Base-by-base conservation (phyloP, 176 grass and related monocot genomes). In the Tillandsia leiboldiana region DNA sequence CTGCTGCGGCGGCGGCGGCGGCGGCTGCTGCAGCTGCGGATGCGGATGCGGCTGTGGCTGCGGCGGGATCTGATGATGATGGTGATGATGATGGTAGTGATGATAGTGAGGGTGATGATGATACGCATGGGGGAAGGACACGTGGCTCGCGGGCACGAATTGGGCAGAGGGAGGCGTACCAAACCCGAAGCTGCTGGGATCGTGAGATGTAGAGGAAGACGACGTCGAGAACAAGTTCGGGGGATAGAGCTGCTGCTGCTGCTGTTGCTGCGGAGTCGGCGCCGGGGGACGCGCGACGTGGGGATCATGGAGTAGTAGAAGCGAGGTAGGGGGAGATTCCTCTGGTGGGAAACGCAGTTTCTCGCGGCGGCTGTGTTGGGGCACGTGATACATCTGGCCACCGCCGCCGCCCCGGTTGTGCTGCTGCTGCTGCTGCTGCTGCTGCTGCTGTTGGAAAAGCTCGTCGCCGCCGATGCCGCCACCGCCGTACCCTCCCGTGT, bases 361-460 rank as follows among this genome's bases (percentile, higher is more conserved):
- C 95, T 94, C 95, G 51, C 95, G 82, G 0, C 95, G 84, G 77
- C 95, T 94, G 84, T 90, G 95, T 66, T 94, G 87, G 49, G 95
- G 87, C 51, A 99, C 87, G 81, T 99, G 90, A 81, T 86, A 99
- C 12, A 88, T 73, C 80, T 93, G 86, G 50, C 48, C 82, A 11
- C 77, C 78, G 13, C 71, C 81, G 53, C 63, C 12, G 64, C 73
- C 47, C 17, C 89, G 88, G 51, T 79, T 81, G 29, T 87, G 93
- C n/a, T 85, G 75, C 56, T 83, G 68, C 52, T 83, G 83, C 10
- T 84, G 83, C 11, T 82, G 73, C 13, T 85, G 75, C 66, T 83
- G 68, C 52, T 85, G 67, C 56, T 92, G 83, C 12, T 79, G 83
- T 9, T 82, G 73, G 33, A 42, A 42, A 42, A 42, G 33, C 33